Base-by-base conservation (phyloP, 2,329 filamentous ascomycete species). In the Epichloe baconii region DNA sequence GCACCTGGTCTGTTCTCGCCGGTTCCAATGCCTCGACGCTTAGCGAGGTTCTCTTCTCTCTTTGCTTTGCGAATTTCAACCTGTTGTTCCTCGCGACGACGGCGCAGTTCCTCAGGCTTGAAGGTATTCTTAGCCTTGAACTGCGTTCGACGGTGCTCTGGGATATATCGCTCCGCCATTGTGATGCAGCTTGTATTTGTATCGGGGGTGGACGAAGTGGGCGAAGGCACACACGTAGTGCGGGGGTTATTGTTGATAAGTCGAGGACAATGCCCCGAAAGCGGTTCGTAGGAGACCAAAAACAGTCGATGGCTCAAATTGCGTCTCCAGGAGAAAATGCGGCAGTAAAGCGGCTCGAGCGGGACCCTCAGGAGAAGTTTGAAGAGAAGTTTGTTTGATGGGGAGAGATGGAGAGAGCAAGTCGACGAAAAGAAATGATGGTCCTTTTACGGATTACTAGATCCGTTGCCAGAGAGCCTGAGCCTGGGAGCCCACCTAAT, bases 51-150 rank as follows among this genome's bases (percentile, higher is more conserved):
- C 77, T 98, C 93, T 74, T 98, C 93, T 68, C 93, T 85, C 82
- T 97, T 97, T 58, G 90, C 88, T 76, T 95, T 95, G 69, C 93
- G 85, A 67, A 98, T 98, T 76, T 98, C 93, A 59, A 98, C 93
- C 75, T 97, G 93, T 72, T 96, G 90, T 74, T 98, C 93, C 71
- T 98, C 93, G 68, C 93, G 93, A 68, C 93, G 93, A 66, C 93
- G 90, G 68, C 93, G 88, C 59, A 98, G 85, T 77, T 98, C 93
- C 70, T 98, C 93, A 63, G 91, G 91, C 82, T 96, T 96, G 80
- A 98, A 97, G 65, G 88, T 88, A 73, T 88, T 91, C 81, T 96
- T 96, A 51, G 93, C 93, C 85, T 98, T 98, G 84, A 95, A 98
- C 76, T 95, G 90, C 59, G 88, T 96, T 68, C 93, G 90, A 71